These are phyloP conservation scores for Luffa acutangula DNA, from an alignment of 306 rosid species.

Conservation along the genomic window DNA sequence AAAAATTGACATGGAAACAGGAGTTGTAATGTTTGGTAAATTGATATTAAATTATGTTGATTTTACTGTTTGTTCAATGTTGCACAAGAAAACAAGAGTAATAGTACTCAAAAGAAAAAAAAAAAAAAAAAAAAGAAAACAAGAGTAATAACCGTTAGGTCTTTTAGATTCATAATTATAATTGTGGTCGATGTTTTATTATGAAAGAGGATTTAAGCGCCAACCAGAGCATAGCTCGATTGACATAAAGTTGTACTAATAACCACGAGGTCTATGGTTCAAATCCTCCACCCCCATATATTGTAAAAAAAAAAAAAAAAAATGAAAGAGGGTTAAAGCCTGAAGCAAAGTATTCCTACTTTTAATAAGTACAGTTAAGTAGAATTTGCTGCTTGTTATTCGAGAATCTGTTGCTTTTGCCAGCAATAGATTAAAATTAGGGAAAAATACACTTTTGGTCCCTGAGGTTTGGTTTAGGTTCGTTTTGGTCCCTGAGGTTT, in stretches of 20 bases:
- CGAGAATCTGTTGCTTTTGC: not conserved
- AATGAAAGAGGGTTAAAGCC: not conserved
- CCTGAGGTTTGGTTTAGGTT: too few relatives aligned
- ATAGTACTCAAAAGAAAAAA: too few relatives aligned
- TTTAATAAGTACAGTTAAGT: too few relatives aligned
- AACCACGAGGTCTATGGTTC: too few relatives aligned
- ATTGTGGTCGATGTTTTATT: not conserved
- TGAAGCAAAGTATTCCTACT: not conserved
- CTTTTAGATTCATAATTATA: not conserved
- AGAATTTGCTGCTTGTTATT: not conserved
- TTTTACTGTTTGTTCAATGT: not conserved
- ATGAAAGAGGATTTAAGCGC: not conserved
- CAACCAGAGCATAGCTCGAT: too few relatives aligned
- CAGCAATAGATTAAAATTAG: not conserved
- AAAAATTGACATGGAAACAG: not conserved
- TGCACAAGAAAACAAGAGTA: not conserved
- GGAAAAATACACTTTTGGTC: too few relatives aligned
- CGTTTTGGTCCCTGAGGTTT: too few relatives aligned
- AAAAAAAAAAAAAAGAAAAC: too few relatives aligned
- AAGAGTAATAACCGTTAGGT: not conserved
- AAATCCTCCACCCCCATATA: too few relatives aligned
- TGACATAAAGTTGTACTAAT: too few relatives aligned
- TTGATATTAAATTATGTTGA: not conserved
- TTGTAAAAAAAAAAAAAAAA: too few relatives aligned
- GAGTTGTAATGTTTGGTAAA: not conserved